phyloP scores from a whole-genome alignment of 2,329 filamentous ascomycete genomes.

The Cytospora schulzeri region DNA sequence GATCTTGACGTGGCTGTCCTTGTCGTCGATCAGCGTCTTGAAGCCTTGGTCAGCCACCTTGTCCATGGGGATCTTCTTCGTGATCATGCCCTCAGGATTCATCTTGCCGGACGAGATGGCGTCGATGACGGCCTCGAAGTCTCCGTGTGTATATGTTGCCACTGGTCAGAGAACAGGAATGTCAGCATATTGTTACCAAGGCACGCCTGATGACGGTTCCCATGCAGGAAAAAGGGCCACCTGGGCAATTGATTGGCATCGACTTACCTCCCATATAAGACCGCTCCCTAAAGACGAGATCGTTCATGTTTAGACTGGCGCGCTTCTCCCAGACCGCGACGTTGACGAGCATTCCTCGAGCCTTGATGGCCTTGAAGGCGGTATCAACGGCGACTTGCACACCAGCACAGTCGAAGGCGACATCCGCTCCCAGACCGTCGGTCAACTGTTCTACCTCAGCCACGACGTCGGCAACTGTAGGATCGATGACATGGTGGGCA shows the following conservation, averaged over 20 bases:
- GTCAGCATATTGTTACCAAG: not conserved
- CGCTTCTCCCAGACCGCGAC: conserved; percentile 35
- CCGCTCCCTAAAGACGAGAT: conserved; percentile 25
- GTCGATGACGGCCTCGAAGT: conserved; percentile 33
- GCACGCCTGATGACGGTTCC: no score
- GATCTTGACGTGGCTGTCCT: conserved; percentile 59
- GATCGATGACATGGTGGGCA: conserved; percentile 38
- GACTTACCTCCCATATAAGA: conserved; percentile 30
- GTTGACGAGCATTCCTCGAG: conserved; percentile 32
- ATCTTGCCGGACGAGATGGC: conserved; percentile 35
- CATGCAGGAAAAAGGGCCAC: not conserved
- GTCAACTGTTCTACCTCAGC: conserved; percentile 27
- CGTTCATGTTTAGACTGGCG: conserved; percentile 26
- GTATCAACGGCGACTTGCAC: conserved; percentile 27
- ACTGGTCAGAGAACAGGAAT: not conserved
- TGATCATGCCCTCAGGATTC: conserved; percentile 55
- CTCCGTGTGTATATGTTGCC: conserved; percentile 25
- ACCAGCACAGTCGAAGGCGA: conserved; percentile 33
- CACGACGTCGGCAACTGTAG: conserved; percentile 28
- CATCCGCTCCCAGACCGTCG: conserved; percentile 30
- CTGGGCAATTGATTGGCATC: not conserved
- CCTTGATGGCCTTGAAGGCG: conserved; percentile 31
- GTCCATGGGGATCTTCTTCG: conserved; percentile 52
- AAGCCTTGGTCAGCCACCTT: conserved; percentile 55
- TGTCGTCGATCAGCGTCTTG: conserved; percentile 53